Percentiles rank a stretch among this genome's conserved stretches.
Conservation (phyloP, 2,329 filamentous ascomycete species). For the Cercospora sp. region DNA sequence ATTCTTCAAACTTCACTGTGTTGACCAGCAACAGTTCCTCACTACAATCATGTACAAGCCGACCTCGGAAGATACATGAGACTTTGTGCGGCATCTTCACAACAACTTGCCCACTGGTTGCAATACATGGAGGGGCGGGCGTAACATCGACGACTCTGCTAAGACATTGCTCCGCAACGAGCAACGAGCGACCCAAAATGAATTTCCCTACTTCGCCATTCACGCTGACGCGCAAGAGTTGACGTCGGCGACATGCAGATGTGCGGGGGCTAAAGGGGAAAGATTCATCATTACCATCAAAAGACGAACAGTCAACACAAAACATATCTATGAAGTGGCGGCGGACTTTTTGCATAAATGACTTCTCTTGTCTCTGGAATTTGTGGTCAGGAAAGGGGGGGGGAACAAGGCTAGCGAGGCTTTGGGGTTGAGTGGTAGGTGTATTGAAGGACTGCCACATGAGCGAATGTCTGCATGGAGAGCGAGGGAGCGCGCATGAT, state of each 20-base stretch:
- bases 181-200: neutral
- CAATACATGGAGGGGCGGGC: neutral
- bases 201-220: neutral
- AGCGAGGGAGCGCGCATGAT: neutral
- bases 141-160: no score
- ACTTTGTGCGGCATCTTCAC: neutral
- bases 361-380: neutral
- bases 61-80: conserved; percentile 53
- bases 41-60: conserved; percentile 98
- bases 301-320: conserved; percentile 1
- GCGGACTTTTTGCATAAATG: neutral
- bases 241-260: conserved; percentile 10
- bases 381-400: no score
- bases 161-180: neutral
- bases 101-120: neutral
- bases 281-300: neutral
- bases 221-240: conserved; percentile 14
- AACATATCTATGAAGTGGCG: neutral
- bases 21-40: conserved; percentile 67
- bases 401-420: neutral
- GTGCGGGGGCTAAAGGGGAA: neutral
- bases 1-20: neutral
- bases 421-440: neutral
- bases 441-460: neutral
- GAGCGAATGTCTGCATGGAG: neutral